Conservation (phyloP, 1,284 basidiomycete genomes). For the Rhodotorula sp. region DNA sequence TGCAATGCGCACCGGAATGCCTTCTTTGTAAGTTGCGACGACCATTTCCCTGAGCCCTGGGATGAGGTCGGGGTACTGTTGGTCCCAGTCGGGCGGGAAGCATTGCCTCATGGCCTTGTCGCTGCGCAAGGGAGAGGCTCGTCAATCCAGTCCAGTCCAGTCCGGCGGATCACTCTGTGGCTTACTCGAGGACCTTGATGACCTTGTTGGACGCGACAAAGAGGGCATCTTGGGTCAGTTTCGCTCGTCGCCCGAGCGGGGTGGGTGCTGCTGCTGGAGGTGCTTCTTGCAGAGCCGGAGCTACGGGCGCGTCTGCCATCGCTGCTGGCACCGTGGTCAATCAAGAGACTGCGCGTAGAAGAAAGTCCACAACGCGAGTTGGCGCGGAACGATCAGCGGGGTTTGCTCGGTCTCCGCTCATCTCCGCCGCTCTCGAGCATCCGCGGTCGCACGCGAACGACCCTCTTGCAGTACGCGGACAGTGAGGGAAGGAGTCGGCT, state of each 20-base stretch:
- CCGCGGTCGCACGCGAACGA: too few relatives aligned
- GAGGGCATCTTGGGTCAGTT: constrained; percentile 20
- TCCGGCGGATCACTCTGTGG: not conserved
- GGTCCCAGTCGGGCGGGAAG: constrained; percentile 20
- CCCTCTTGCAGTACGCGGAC: too few relatives aligned
- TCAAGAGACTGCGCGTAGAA: too few relatives aligned
- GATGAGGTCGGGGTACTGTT: constrained; percentile 21
- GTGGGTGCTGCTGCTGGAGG: not conserved
- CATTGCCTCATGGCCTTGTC: constrained; percentile 34
- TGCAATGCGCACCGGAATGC: constrained; percentile 27
- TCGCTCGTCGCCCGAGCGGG: constrained; percentile 14
- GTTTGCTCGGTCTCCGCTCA: too few relatives aligned
- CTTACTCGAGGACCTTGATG: constrained; percentile 22
- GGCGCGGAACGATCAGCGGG: too few relatives aligned
- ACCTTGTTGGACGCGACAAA: constrained; percentile 12
- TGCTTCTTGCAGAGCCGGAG: not conserved
- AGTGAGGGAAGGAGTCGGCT: too few relatives aligned
- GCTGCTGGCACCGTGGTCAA: too few relatives aligned
- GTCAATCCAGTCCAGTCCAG: not conserved
- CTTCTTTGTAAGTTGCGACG: constrained; percentile 8
- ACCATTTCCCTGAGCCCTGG: constrained; percentile 11
- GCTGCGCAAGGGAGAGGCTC: not conserved
- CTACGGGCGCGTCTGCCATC: not conserved
- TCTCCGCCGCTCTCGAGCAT: too few relatives aligned
- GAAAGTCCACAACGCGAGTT: too few relatives aligned